Evolutionary conservation across 1,139 yeast genomes (phyloP), one percentile per base, ranked within the genome.

Genomic region (Scheffersomyces insectosa): DNA sequence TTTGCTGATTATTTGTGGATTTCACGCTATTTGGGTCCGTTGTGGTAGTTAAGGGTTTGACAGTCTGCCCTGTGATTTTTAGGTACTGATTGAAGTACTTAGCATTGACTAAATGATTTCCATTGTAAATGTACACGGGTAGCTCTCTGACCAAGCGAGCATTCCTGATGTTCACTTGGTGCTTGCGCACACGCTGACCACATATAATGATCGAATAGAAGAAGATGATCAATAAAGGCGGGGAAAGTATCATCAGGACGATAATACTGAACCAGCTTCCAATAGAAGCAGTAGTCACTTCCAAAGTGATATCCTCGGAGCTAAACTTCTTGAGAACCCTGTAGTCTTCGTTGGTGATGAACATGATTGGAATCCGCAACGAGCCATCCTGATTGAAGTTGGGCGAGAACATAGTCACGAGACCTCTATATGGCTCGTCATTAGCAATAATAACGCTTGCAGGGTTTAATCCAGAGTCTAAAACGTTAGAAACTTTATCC

Each of bases 321-420:
- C 53, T 49, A 9, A 55, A 30, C 13, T 39, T 37, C 12, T 49
- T 40, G 32, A 72, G 55, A n/a, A 39, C 36, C 27, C 48, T 49
- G 48, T 62, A 71, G 39, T 71, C 72, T 47, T 73, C 78, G 42
- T 62, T 55, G 3, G 76, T 60, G 25, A 72, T 63, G 50, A 73
- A 73, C 54, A 74, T 50, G 8, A 73, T 60, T 3, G 79, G 79
- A 2, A 59, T 52, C 4, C 45, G 48, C 32, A 72, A 54, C 6
- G 62, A 45, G 4, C 72, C 70, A 47, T 72, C 77, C 40, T 61
- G 66, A 46, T 72, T 72, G 48, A 69, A 72, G 5, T 62, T 56
- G 39, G 61, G 59, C 1, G 77, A 70, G 52, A 67, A 73, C 79
- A 74, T 74, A 12, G 79, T 72, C 32, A 74, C 62, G 36, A 73